Conservation (phyloP, 768 basidiomycete genomes). For the Rhizopogon vulgaris region DNA sequence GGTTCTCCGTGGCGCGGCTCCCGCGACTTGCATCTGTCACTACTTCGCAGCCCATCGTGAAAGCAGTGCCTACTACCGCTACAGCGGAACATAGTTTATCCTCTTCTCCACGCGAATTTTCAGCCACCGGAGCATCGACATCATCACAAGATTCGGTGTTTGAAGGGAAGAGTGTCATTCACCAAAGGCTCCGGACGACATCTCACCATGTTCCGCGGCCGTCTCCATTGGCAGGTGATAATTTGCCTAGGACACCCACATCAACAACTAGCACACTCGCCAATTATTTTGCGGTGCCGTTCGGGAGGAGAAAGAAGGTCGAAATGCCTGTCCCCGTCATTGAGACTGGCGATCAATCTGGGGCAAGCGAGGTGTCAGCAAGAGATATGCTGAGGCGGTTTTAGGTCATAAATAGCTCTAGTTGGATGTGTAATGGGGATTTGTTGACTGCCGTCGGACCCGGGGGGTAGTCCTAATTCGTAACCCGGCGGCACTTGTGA, state of each 20-base stretch:
- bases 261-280: constrained; percentile 50
- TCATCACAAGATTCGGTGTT: constrained; percentile 58
- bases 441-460: too few relatives aligned
- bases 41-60: constrained; percentile 36
- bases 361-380: constrained; percentile 26
- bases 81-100: constrained; percentile 49
- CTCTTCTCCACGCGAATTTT: constrained; percentile 28
- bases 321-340: constrained; percentile 18
- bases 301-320: constrained; percentile 47
- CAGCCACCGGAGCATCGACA: constrained; percentile 35
- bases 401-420: constrained; percentile 6
- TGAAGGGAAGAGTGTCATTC: constrained; percentile 47
- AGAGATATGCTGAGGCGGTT: constrained; percentile 31
- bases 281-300: constrained; percentile 56
- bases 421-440: background rate
- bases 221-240: constrained; percentile 36
- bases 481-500: too few relatives aligned
- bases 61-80: constrained; percentile 65
- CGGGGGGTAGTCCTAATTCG: too few relatives aligned
- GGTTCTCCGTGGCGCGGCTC: constrained; percentile 57
- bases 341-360: constrained; percentile 16
- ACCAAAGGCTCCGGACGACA: constrained; percentile 48
- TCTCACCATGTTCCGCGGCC: constrained; percentile 53
- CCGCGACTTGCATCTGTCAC: constrained; percentile 50
- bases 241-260: constrained; percentile 13